Percentiles rank a stretch among this genome's conserved stretches.
phyloP scores from a whole-genome alignment of 1,284 basidiomycete species.

The Ustilago shanxiensis region DNA sequence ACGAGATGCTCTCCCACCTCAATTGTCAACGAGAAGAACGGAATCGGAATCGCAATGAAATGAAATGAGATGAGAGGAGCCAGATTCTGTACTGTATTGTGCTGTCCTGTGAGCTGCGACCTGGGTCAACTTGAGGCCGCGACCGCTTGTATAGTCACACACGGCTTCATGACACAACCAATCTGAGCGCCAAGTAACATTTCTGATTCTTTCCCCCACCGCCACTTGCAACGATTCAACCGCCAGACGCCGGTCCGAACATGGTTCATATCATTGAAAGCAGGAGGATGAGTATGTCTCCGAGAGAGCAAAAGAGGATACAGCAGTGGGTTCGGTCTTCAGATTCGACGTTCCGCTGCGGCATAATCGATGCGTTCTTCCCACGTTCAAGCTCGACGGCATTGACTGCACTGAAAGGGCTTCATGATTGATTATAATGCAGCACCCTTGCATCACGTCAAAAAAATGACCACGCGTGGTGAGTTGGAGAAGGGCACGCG shows the following conservation, averaged over 20 bases:
- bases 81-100: too few species aligned
- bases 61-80: too few species aligned
- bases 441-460: neutral
- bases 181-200: neutral
- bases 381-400: neutral
- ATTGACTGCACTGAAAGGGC: neutral
- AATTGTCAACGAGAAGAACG: neutral
- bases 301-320: neutral
- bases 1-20: neutral
- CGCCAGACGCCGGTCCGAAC: neutral
- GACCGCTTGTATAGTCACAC: neutral
- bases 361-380: neutral
- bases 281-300: too few species aligned
- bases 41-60: neutral
- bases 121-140: neutral
- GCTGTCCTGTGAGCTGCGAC: too few species aligned
- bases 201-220: neutral
- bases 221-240: neutral
- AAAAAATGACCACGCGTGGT: neutral
- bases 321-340: neutral
- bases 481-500: too few species aligned
- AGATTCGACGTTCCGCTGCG: neutral
- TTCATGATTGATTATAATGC: neutral
- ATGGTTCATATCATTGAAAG: neutral
- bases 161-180: neutral